phyloP scores from a whole-genome alignment of 345 rosid genomes.

The Citrus australasica region DNA sequence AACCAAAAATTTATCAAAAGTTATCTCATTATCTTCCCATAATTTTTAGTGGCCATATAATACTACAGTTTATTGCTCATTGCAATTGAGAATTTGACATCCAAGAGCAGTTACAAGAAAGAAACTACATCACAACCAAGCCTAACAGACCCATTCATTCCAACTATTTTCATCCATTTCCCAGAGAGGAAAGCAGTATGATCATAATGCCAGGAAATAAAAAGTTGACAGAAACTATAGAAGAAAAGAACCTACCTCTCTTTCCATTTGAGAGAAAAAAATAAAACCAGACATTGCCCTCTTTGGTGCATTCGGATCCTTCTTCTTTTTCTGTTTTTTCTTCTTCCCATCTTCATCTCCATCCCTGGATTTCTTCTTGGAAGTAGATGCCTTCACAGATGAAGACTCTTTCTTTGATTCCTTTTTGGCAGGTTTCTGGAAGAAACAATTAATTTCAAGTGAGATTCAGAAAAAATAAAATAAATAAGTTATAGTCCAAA shows the following conservation, averaged over 20 bases:
- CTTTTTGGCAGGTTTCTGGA: constrained; percentile 72
- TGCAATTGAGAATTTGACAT: not conserved
- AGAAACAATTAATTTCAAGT: constrained; percentile 1
- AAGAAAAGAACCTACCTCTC: constrained; percentile 54
- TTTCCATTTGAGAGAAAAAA: constrained; percentile 73
- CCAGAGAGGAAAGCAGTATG: not conserved
- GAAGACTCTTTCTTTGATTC: constrained; percentile 64
- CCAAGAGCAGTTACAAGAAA: not conserved
- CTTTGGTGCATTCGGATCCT: constrained; percentile 98
- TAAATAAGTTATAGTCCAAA: not conserved
- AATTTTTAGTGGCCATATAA: not conserved
- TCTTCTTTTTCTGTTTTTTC: constrained; percentile 80
- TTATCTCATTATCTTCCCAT: not conserved
- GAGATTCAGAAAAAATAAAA: constrained; percentile 4
- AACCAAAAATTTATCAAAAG: not conserved
- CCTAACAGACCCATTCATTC: not conserved
- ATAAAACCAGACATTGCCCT: constrained; percentile 71
- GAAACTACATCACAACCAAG: not conserved
- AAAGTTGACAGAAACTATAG: not conserved
- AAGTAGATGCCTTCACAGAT: constrained; percentile 47
- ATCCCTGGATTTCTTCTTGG: constrained; percentile 66
- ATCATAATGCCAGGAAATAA: not conserved
- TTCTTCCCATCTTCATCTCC: constrained; percentile 73
- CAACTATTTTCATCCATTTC: not conserved
- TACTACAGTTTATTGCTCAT: not conserved